phyloP scores from a whole-genome alignment of 179 eudicot genomes.

The Silene vulgaris region DNA sequence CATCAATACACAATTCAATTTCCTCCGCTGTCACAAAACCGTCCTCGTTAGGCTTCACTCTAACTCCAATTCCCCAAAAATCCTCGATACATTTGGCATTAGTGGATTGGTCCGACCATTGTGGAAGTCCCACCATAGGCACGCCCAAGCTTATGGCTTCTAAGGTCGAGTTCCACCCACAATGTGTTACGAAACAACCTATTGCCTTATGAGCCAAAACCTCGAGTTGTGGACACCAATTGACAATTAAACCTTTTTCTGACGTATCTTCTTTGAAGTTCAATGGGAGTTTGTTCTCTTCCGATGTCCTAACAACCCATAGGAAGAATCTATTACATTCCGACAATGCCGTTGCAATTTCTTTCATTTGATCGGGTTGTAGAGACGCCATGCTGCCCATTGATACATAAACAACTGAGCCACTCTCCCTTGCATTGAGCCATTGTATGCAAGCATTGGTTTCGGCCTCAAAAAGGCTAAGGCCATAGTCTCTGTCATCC shows the following conservation, averaged over 20 bases:
- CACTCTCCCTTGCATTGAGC: slow-evolving; percentile 24
- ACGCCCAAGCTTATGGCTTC: slow-evolving; percentile 37
- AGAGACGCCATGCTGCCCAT: slow-evolving; percentile 37
- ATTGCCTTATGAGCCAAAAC: slow-evolving; percentile 29
- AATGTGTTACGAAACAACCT: slow-evolving; percentile 36
- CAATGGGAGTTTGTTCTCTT: slow-evolving; percentile 27
- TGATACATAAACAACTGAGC: slow-evolving; percentile 32
- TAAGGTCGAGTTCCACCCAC: slow-evolving; percentile 32
- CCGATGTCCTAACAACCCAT: slow-evolving; percentile 34
- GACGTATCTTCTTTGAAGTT: slow-evolving; percentile 14
- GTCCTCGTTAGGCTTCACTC: slow-evolving; percentile 18
- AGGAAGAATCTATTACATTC: slow-evolving; percentile 23
- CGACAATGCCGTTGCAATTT: slow-evolving; percentile 28
- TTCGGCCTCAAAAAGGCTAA: slow-evolving; percentile 28
- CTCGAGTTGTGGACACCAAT: slow-evolving; percentile 36
- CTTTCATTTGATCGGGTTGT: slow-evolving; percentile 27
- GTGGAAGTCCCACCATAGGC: slow-evolving; percentile 37
- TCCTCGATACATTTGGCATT: slow-evolving; percentile 33
- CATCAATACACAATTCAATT: slow-evolving; percentile 19
- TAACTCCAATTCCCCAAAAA: slow-evolving; percentile 32
- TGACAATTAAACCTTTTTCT: slow-evolving; percentile 27
- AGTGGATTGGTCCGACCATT: slow-evolving; percentile 35
- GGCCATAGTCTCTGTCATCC: slow-evolving; percentile 34
- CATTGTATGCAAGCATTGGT: slow-evolving; percentile 27
- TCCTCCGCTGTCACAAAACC: slow-evolving; percentile 28